Percentiles rank a stretch among this genome's conserved stretches.
Evolutionary conservation across 257 asterid genomes (phyloP).

Genomic region (Penstemon newberryi): DNA sequence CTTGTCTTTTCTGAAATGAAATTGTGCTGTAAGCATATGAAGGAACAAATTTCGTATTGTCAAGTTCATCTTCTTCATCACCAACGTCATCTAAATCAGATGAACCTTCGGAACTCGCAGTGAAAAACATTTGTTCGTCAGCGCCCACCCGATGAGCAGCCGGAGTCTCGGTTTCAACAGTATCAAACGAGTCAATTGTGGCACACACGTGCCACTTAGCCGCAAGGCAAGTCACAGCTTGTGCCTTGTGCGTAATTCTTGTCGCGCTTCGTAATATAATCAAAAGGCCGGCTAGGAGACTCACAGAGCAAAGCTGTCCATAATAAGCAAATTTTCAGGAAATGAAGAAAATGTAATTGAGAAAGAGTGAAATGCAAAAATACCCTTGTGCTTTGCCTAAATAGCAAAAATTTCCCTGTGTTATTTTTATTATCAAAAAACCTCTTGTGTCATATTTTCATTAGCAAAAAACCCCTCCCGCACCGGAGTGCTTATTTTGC

Average conservation of each 20-base stretch:
- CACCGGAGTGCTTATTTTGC: no score
- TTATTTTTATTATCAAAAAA: no score
- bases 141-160: constrained; percentile 10
- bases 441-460: no score
- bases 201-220: constrained; percentile 97
- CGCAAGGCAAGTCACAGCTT: constrained; percentile 82
- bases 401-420: no score
- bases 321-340: constrained; percentile 2
- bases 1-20: constrained; percentile 93
- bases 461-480: no score
- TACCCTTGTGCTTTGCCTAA: no score
- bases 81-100: constrained; percentile 78
- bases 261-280: constrained; percentile 80
- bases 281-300: constrained; percentile 84
- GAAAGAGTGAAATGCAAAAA: no score
- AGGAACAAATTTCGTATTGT: constrained; percentile 63
- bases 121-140: constrained; percentile 29
- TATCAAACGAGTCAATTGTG: constrained; percentile 69
- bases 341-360: no score
- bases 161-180: constrained; percentile 58
- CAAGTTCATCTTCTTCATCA: constrained; percentile 90
- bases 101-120: constrained; percentile 34
- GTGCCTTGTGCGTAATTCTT: constrained; percentile 89
- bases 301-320: constrained; percentile 73
- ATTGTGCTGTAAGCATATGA: constrained; percentile 67